phyloP scores from a whole-genome alignment of 2,329 filamentous ascomycete genomes.

The Paracorniculantispora psalliotae region DNA sequence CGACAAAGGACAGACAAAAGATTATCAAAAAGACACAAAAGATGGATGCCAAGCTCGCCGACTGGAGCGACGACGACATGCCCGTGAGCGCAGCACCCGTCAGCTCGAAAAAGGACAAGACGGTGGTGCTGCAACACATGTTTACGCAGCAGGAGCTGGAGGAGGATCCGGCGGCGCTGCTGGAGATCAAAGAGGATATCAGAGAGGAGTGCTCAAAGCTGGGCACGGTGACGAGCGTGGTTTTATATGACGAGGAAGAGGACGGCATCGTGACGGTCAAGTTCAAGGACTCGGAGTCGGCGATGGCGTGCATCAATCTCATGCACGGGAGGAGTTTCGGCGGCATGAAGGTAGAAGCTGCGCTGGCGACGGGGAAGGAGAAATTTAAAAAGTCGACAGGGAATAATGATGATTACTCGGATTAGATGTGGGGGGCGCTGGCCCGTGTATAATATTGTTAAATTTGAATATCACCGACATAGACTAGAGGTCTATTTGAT shows the following conservation, averaged over 20 bases:
- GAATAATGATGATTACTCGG: conserved; percentile 37
- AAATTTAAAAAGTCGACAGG: conserved; percentile 66
- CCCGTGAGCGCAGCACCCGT: conserved; percentile 42
- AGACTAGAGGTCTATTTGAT: neutral
- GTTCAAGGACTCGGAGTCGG: conserved; percentile 68
- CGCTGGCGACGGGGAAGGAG: conserved; percentile 65
- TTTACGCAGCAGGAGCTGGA: conserved; percentile 83
- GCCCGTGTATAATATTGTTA: neutral
- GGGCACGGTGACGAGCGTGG: conserved; percentile 84
- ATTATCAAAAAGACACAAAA: conserved; percentile 89
- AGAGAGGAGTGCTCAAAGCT: conserved; percentile 83
- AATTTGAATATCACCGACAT: neutral
- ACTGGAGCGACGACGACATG: conserved; percentile 91
- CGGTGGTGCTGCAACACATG: conserved; percentile 87
- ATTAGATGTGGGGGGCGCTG: neutral
- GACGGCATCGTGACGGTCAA: conserved; percentile 82
- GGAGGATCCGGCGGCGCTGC: conserved; percentile 73
- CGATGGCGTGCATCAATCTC: conserved; percentile 63
- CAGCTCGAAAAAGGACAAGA: conserved; percentile 61
- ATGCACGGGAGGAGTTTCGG: conserved; percentile 82
- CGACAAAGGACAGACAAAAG: conserved; percentile 67
- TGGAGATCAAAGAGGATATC: conserved; percentile 94
- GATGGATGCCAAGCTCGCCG: conserved; percentile 82
- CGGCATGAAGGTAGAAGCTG: conserved; percentile 65
- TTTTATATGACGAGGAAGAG: conserved; percentile 80